These are phyloP conservation scores for Obelidium mucronatum DNA, from an alignment of 192 early-diverging fungal genomes.

Conservation along the genomic window DNA sequence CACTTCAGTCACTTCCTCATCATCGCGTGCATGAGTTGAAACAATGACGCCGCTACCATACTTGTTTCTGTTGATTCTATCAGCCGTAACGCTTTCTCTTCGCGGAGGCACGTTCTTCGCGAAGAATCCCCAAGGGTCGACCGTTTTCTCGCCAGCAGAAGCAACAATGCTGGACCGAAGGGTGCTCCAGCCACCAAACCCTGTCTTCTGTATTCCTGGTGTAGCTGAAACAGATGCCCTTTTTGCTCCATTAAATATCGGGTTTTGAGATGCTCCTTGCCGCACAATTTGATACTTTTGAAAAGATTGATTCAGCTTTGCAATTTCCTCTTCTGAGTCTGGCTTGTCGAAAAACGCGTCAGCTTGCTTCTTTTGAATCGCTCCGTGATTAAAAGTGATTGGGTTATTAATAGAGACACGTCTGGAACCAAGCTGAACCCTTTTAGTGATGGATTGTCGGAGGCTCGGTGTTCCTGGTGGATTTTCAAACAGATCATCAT, in stretches of 20 bases:
- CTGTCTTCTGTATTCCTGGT: no score
- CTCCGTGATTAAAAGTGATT: conserved; percentile 8
- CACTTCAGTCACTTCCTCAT: conserved; percentile 1
- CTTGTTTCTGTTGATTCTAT: no score
- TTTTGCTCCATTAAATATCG: no score
- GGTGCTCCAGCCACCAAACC: neutral
- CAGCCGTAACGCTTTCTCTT: neutral
- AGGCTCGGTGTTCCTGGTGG: no score
- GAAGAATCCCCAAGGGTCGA: neutral
- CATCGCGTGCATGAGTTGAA: neutral
- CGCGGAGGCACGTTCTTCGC: no score
- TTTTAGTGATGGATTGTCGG: no score
- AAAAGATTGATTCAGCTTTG: no score
- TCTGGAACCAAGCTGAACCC: no score
- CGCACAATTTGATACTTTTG: no score
- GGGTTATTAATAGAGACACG: neutral
- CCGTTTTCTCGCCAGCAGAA: neutral
- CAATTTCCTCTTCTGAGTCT: neutral
- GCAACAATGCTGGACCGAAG: neutral
- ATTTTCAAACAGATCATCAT: no score
- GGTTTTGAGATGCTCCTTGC: no score
- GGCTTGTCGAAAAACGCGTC: neutral
- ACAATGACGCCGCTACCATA: conserved; percentile 1
- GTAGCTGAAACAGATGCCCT: no score
- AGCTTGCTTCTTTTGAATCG: neutral